Conservation (phyloP, 2,329 filamentous ascomycete species). For the Fusarium sp. region DNA sequence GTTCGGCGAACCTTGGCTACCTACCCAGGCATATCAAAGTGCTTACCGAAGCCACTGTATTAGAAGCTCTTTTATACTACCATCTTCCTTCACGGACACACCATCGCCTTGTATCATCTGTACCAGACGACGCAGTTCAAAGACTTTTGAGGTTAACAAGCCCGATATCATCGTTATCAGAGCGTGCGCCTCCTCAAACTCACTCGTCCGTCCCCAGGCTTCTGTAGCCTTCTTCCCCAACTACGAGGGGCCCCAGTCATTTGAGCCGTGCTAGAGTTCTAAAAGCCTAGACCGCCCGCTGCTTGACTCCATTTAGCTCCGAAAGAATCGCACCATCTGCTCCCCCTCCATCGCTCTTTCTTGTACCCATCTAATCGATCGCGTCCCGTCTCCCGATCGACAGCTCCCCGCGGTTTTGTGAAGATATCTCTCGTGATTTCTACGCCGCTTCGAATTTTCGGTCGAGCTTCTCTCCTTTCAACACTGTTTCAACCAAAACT, state of each 20-base stretch:
- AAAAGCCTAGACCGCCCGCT: conserved; percentile 48
- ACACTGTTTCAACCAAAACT: conserved; percentile 6
- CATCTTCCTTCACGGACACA: conserved; percentile 1
- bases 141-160: conserved; percentile 2
- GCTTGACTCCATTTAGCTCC: conserved; percentile 47
- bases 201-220: conserved; percentile 15
- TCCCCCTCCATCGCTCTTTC: conserved; percentile 47
- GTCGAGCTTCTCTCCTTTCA: conserved; percentile 7
- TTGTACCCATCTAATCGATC: conserved; percentile 50
- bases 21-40: conserved; percentile 4
- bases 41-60: conserved; percentile 11
- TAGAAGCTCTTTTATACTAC: conserved; percentile 20
- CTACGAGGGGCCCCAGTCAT: conserved; percentile 35
- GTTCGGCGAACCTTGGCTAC: conserved; percentile 9
- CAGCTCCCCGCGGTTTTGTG: conserved; percentile 32
- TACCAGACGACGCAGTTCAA: conserved; percentile 16
- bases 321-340: conserved; percentile 50
- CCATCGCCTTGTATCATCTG: conserved; percentile 11
- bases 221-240: conserved; percentile 31
- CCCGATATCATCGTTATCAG: conserved; percentile 22
- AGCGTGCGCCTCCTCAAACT: conserved; percentile 13
- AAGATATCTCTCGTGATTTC: conserved; percentile 41
- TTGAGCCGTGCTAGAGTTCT: conserved; percentile 29
- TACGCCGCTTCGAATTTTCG: conserved; percentile 27
- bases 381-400: conserved; percentile 45